phyloP scores from a whole-genome alignment of 169 alveolate species.

The Cytauxzoon felis region DNA sequence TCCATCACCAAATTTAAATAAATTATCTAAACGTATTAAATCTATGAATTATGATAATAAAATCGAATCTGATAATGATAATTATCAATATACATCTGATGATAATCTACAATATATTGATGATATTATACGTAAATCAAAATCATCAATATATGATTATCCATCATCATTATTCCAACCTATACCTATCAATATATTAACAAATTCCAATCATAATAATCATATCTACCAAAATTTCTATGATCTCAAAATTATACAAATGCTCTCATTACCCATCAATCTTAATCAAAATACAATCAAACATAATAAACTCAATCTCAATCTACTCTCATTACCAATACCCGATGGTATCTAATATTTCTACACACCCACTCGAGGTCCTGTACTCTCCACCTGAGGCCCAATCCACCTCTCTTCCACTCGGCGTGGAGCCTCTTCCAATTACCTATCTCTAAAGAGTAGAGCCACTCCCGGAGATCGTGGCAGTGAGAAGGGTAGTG shows the following conservation, averaged over 20 bases:
- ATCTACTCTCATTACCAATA: constrained; percentile 11
- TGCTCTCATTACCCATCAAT: constrained; percentile 13
- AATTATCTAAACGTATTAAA: not conserved
- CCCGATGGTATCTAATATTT: too few species aligned
- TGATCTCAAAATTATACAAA: not conserved
- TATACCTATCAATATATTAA: not conserved
- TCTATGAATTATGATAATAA: not conserved
- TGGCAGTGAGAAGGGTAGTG: too few species aligned
- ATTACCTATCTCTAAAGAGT: too few species aligned
- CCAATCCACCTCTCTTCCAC: too few species aligned
- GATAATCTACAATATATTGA: not conserved
- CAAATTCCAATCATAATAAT: not conserved
- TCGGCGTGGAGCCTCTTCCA: too few species aligned
- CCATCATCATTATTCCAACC: constrained; percentile 10
- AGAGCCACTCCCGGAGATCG: too few species aligned
- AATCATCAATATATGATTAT: too few species aligned
- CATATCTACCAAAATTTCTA: not conserved
- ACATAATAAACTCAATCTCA: not conserved
- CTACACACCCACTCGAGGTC: too few species aligned
- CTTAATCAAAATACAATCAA: too few species aligned
- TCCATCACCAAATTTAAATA: constrained; percentile 4
- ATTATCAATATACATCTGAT: not conserved
- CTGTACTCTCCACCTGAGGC: too few species aligned
- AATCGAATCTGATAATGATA: not conserved
- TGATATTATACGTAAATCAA: too few species aligned